A percentile compares a stretch with the other conserved stretches of the same genome.
Conservation (phyloP, 2,329 filamentous ascomycete species). For the Penicillium capsulatum region DNA sequence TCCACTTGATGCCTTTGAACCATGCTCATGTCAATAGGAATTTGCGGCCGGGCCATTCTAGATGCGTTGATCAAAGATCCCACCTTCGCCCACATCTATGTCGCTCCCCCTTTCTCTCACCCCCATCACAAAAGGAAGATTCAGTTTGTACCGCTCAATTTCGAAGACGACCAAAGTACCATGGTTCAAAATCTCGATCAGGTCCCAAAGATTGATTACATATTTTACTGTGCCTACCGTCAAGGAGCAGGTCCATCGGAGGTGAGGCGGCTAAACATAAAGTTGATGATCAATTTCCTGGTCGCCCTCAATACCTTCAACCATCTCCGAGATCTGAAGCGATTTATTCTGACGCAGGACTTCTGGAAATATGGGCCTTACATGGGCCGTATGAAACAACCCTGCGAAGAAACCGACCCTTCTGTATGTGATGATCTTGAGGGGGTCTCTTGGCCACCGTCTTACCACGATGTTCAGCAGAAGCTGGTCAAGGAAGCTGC, state of each 20-base stretch:
- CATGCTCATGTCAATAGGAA: background rate
- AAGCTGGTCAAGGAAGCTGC: slow-evolving; percentile 39
- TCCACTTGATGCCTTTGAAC: background rate
- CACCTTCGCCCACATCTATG: no score
- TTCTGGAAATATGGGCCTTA: background rate
- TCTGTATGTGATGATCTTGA: background rate
- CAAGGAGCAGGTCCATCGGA: background rate
- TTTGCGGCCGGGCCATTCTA: background rate
- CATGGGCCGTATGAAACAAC: slow-evolving; percentile 1
- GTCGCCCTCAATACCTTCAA: background rate
- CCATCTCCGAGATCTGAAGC: background rate
- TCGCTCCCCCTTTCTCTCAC: no score
- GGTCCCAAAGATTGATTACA: background rate
- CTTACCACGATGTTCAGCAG: slow-evolving; percentile 53
- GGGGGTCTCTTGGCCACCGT: slow-evolving; percentile 38
- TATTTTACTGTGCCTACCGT: background rate
- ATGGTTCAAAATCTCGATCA: background rate
- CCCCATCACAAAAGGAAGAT: no score
- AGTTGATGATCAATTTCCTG: background rate
- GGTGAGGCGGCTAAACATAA: background rate
- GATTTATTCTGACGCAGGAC: background rate
- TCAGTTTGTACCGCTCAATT: no score
- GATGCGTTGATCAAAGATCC: background rate
- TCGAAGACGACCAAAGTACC: background rate
- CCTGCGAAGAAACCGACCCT: background rate